Conservation (phyloP, 441 rosid species). For the Theobroma grandiflorum region DNA sequence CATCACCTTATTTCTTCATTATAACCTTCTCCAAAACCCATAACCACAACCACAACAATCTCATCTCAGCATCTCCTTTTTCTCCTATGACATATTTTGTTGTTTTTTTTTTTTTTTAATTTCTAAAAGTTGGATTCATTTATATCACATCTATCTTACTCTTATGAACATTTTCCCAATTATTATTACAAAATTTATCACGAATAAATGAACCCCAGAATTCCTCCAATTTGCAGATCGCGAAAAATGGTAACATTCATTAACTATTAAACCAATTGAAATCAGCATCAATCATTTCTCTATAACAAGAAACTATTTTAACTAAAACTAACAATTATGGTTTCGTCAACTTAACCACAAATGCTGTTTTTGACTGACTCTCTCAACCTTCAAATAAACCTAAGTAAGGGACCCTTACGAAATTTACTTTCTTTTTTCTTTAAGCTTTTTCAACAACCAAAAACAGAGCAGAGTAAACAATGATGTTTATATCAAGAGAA, state of each 20-base stretch:
- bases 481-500: not conserved
- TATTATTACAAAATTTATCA: not conserved
- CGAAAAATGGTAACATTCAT: not conserved
- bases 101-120: not conserved
- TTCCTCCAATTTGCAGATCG: conserved; percentile 1
- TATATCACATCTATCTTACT: not conserved
- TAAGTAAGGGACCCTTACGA: not conserved
- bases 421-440: not conserved
- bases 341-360: not conserved
- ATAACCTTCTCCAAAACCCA: not conserved
- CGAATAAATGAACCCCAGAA: not conserved
- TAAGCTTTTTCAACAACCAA: not conserved
- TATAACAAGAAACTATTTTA: not conserved
- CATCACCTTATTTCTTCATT: not conserved
- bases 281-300: not conserved
- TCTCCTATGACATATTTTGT: not conserved
- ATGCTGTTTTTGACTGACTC: not conserved
- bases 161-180: not conserved
- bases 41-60: not conserved
- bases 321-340: not conserved
- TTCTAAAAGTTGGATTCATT: not conserved
- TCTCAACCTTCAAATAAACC: not conserved
- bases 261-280: not conserved
- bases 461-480: not conserved
- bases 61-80: not conserved